Base-by-base conservation (phyloP, 2,329 filamentous ascomycete species). In the Cytospora mali region DNA sequence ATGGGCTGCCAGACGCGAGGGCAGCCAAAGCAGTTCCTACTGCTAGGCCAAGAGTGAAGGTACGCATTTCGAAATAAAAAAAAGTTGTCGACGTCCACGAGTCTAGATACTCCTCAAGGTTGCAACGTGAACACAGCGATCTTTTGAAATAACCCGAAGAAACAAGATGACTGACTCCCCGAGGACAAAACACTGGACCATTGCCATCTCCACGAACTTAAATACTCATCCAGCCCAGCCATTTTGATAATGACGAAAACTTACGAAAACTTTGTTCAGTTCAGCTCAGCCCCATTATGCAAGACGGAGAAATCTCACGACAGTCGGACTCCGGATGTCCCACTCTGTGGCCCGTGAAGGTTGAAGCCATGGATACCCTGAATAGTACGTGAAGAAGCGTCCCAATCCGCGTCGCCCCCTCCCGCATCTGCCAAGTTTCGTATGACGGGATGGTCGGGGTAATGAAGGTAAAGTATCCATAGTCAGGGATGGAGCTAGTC, bases 1-100 rank as follows among this genome's bases (percentile, higher is more conserved):
- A 25, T 25, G 57, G 57, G 21, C 57, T 60, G 50, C 35, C 39
- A 5, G 31, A 21, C 6, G 27, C 57, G 18, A 50, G 33, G n/a
- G 50, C 27, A 21, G 57, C 57, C 6, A 51, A 28, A 31, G 49
- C 27, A 54, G 50, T 51, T 25, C 35, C 21, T 13, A 48, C 4
- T 16, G 48, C 21, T 13, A 33, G 31, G 6, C 5, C 16, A 9
- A 53, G 4, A 16, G 27, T 25, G 10, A 18, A 16, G 21, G 50
- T 23, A n/a, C 31, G 50, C 57, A 60, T 60, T n/a, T n/a, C n/a
- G n/a, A n/a, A n/a, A n/a, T n/a, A n/a, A n/a, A n/a, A n/a, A n/a
- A n/a, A n/a, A n/a, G 18, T 31, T 42, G 25, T 39, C 35, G 35
- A 39, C 35, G 33, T 33, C 31, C 14, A 33, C 7, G 16, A 14